Evolutionary conservation across 176 grass and related monocot species (phyloP).

Genomic region (Carex littledalei): DNA sequence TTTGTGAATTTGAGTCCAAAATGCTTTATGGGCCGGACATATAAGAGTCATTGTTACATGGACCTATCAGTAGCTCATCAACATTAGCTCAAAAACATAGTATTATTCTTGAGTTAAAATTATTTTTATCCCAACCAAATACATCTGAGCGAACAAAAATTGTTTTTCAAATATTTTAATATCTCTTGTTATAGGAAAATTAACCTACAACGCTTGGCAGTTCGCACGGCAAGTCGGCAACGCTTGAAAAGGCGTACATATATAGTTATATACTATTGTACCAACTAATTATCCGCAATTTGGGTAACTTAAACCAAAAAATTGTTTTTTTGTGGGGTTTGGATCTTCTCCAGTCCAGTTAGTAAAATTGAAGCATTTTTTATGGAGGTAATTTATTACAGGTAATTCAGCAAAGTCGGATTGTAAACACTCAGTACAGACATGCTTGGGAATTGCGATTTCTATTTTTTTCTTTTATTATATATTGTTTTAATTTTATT

Average conservation of each 20-base stretch:
- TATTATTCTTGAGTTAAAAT: too few relatives aligned
- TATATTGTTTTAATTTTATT: not conserved
- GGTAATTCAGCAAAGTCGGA: not conserved
- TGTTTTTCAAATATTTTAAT: not conserved
- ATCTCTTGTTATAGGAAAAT: not conserved
- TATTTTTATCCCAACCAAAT: too few relatives aligned
- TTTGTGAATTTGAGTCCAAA: too few relatives aligned
- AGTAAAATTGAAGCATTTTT: not conserved
- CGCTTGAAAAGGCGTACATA: not conserved
- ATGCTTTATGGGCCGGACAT: too few relatives aligned
- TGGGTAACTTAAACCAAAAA: not conserved
- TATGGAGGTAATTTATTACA: not conserved
- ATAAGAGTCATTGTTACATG: too few relatives aligned
- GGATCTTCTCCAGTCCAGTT: too few relatives aligned
- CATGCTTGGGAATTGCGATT: not conserved
- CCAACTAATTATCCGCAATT: not conserved
- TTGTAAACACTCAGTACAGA: not conserved
- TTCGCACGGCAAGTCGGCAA: not conserved
- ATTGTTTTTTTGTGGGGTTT: not conserved
- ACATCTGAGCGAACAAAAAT: not conserved
- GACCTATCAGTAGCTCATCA: too few relatives aligned
- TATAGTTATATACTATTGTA: not conserved
- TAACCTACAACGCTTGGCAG: not conserved
- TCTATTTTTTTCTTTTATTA: not conserved
- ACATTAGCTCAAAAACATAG: too few relatives aligned